These are phyloP conservation scores for Manihot esculenta DNA, from an alignment of 441 rosid species.

Conservation along the genomic window DNA sequence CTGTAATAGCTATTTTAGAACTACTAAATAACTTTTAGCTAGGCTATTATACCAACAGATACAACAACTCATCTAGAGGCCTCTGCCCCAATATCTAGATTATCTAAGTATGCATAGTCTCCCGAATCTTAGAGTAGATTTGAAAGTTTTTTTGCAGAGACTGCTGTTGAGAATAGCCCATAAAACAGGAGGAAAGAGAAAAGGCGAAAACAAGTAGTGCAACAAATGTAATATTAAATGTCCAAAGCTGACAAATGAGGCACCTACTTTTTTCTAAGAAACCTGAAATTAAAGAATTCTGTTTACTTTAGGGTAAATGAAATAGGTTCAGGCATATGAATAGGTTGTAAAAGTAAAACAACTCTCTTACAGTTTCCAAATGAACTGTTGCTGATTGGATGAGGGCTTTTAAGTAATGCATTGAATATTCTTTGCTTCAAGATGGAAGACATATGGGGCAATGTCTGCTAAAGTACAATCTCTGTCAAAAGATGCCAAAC, in stretches of 20 bases:
- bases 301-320: not conserved
- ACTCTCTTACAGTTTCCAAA: not conserved
- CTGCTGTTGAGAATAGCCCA: not conserved
- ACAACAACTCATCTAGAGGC: too few species aligned
- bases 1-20: too few species aligned
- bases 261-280: conserved; percentile 5
- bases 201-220: not conserved
- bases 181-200: not conserved
- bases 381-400: not conserved
- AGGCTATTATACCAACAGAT: too few species aligned
- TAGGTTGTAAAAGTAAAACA: not conserved
- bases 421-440: not conserved
- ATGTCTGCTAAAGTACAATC: not conserved
- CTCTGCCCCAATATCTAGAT: too few species aligned
- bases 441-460: not conserved
- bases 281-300: not conserved
- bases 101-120: too few species aligned
- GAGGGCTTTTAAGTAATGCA: not conserved
- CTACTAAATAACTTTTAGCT: too few species aligned
- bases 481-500: not conserved
- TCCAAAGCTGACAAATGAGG: conserved; percentile 9
- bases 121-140: not conserved
- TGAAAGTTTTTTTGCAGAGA: conserved; percentile 1
- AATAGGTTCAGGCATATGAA: not conserved
- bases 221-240: conserved; percentile 3